phyloP scores from a whole-genome alignment of 1,284 basidiomycete species.

The Ustilago cynodontis region DNA sequence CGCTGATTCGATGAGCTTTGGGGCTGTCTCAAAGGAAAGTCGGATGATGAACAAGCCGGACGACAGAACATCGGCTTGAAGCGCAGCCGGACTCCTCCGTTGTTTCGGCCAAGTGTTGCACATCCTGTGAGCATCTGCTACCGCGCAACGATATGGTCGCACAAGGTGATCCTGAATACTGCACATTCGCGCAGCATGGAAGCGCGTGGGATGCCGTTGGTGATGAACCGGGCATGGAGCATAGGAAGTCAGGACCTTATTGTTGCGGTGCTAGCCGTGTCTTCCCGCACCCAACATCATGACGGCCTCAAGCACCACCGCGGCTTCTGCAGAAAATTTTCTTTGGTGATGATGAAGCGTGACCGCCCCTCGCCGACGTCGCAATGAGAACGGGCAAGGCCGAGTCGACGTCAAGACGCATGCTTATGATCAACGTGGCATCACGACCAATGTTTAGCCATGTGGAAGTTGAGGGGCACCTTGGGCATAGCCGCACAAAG shows the following conservation, averaged over 20 bases:
- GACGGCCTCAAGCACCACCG: not conserved
- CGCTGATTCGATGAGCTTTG: not conserved
- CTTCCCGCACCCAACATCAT: too few relatives aligned
- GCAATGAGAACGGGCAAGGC: not conserved
- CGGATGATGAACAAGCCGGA: not conserved
- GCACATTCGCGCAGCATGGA: too few relatives aligned
- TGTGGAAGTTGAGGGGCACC: conserved; percentile 1
- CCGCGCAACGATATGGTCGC: too few relatives aligned
- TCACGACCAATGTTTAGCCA: too few relatives aligned
- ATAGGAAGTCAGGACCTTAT: too few relatives aligned
- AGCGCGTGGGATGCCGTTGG: too few relatives aligned
- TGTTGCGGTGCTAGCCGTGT: too few relatives aligned
- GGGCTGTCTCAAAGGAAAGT: not conserved
- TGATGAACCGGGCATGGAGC: too few relatives aligned
- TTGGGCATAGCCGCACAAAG: not conserved
- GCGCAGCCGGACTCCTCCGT: not conserved
- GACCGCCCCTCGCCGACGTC: not conserved
- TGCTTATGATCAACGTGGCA: not conserved
- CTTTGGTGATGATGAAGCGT: too few relatives aligned
- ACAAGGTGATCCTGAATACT: too few relatives aligned
- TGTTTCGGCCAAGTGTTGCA: too few relatives aligned
- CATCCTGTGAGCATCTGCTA: too few relatives aligned
- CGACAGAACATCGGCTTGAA: not conserved
- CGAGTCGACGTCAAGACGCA: not conserved
- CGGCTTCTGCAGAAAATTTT: not conserved